Percentiles rank a stretch among this genome's conserved stretches.
Evolutionary conservation across 345 rosid species (phyloP).

Genomic region (Eucalyptus marginata): DNA sequence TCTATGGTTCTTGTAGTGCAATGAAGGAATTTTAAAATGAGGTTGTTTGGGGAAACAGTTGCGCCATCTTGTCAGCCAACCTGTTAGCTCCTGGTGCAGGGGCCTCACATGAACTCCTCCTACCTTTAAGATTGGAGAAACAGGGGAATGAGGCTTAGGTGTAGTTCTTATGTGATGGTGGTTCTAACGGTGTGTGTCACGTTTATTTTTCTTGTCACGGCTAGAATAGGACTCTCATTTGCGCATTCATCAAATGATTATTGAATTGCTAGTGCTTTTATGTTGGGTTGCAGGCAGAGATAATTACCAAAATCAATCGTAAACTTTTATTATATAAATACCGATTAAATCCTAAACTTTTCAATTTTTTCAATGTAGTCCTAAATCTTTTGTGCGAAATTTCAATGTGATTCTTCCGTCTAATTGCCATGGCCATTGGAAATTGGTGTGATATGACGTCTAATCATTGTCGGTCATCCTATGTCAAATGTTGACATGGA

Average conservation of each 20-base stretch:
- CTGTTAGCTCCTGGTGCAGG: background rate
- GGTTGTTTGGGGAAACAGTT: background rate
- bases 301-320: background rate
- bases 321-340: background rate
- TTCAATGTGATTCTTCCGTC: fast-evolving
- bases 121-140: background rate
- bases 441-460: background rate
- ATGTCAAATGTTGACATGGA: background rate
- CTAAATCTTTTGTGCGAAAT: background rate
- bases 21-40: background rate
- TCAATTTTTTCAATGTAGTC: background rate
- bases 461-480: background rate
- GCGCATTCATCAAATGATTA: background rate
- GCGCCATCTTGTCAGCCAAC: background rate
- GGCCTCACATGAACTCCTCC: background rate
- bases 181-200: background rate
- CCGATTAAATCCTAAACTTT: background rate
- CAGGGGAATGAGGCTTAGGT: background rate
- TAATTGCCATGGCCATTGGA: background rate
- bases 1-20: constrained; percentile 12
- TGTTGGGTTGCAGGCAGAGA: background rate
- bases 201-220: background rate
- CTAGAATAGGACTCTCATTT: background rate
- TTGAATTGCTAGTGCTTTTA: background rate
- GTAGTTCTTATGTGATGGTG: background rate